These are phyloP conservation scores for Solanum hybrid DNA, from an alignment of 305 asterid genomes.

Conservation along the genomic window DNA sequence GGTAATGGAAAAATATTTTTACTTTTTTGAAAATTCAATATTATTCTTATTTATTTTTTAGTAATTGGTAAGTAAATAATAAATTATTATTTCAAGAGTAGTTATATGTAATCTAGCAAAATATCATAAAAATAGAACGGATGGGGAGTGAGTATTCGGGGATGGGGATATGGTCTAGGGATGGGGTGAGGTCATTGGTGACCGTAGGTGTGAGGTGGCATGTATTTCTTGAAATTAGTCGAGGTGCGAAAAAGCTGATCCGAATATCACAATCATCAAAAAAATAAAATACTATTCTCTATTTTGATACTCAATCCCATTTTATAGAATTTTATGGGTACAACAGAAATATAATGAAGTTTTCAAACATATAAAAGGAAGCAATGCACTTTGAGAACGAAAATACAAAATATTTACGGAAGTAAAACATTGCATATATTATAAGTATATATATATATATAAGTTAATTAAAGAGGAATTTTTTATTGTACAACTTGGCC, in stretches of 20 bases:
- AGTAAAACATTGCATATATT: background rate
- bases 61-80: no score
- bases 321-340: background rate
- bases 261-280: no score
- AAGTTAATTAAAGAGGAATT: background rate
- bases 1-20: background rate
- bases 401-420: background rate
- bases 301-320: background rate
- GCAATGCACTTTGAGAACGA: background rate
- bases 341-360: background rate
- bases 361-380: background rate
- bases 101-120: no score
- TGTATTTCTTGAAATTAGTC: no score
- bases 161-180: background rate
- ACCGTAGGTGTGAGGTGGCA: background rate
- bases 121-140: background rate
- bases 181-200: no score
- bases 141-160: background rate
- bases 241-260: background rate
- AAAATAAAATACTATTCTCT: background rate
- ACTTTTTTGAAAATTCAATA: background rate
- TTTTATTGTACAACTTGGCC: background rate
- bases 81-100: no score
- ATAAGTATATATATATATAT: background rate
- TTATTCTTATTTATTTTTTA: no score